Percentiles rank a stretch among this genome's conserved stretches.
Evolutionary conservation across 1,284 basidiomycete species (phyloP).

Genomic region (Tremellales sp.): DNA sequence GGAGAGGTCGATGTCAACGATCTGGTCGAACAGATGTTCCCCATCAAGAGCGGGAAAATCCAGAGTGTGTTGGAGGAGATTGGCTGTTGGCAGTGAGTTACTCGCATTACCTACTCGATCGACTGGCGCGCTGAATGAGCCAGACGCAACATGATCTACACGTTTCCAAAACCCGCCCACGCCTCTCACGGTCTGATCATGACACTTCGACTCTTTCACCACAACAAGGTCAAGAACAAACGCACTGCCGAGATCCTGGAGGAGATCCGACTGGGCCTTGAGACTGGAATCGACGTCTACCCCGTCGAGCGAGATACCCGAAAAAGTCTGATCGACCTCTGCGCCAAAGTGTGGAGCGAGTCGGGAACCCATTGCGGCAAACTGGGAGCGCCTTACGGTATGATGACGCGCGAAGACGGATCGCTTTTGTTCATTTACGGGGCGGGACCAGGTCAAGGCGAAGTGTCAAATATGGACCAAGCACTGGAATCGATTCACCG

Average conservation of each 20-base stretch:
- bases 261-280: constrained; percentile 11
- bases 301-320: constrained; percentile 35
- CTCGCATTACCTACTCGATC: constrained; percentile 1
- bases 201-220: constrained; percentile 62
- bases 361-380: no score
- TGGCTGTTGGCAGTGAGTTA: constrained; percentile 68
- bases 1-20: constrained; percentile 63
- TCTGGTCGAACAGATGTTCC: constrained; percentile 53
- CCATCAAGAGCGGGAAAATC: constrained; percentile 51
- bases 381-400: no score
- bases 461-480: no score
- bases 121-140: constrained; percentile 10
- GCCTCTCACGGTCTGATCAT: constrained; percentile 72
- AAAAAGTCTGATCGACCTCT: constrained; percentile 21
- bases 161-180: constrained; percentile 57
- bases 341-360: constrained; percentile 9
- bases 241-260: constrained; percentile 17
- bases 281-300: constrained; percentile 51
- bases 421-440: no score
- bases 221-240: constrained; percentile 29
- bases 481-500: no score
- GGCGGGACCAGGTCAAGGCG: no score
- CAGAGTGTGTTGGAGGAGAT: constrained; percentile 55
- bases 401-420: no score
- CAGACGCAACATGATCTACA: constrained; percentile 72